Evolutionary conservation across 345 rosid species (phyloP).

Genomic region (Cardiospermum halicacabum): DNA sequence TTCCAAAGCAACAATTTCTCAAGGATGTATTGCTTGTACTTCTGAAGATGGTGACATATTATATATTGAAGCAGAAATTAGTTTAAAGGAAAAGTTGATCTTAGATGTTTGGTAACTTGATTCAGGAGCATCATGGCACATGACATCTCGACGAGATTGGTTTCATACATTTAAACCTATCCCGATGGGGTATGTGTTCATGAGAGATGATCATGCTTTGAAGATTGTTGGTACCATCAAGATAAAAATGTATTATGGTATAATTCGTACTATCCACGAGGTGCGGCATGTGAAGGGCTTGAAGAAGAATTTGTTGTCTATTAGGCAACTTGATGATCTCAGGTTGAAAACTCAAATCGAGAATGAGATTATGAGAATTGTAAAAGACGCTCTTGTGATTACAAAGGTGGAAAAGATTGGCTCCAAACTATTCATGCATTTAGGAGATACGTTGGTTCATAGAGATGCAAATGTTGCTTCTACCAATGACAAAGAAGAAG

Average conservation of each 20-base stretch:
- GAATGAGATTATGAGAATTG: neutral
- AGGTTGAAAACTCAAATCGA: neutral
- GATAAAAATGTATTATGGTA: neutral
- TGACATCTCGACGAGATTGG: neutral
- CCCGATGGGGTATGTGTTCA: neutral
- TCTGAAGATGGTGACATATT: neutral
- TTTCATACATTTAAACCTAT: conserved; percentile 6
- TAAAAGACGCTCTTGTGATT: neutral
- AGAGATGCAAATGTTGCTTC: neutral
- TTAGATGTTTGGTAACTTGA: neutral
- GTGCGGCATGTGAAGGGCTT: conserved; percentile 8
- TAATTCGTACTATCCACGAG: neutral
- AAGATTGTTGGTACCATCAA: neutral
- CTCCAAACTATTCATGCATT: neutral
- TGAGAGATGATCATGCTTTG: neutral
- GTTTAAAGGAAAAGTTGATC: too few relatives aligned
- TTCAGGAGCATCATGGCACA: neutral
- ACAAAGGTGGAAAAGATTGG: neutral
- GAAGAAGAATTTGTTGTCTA: conserved; percentile 11
- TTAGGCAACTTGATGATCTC: conserved; percentile 2
- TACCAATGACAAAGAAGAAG: neutral
- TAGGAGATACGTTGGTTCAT: neutral
- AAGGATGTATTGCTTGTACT: neutral
- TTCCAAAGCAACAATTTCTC: neutral
- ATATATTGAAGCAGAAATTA: neutral